A percentile compares a stretch with the other conserved stretches of the same genome.
Conservation (phyloP, 129 eudicot genomes). For the Sambucus nigra region DNA sequence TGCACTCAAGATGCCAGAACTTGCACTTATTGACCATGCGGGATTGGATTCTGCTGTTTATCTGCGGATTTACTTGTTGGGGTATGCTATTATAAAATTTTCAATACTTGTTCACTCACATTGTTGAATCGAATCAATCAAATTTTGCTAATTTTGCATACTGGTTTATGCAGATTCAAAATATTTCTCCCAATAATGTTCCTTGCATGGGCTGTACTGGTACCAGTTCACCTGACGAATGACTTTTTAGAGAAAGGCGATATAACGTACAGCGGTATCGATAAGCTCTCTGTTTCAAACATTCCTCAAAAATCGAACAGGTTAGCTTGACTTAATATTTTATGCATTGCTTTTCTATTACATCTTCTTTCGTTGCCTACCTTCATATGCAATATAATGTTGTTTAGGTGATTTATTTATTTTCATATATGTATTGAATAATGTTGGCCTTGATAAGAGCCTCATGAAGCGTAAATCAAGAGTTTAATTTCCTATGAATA, state of each 20-base stretch:
- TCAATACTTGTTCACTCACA: neutral
- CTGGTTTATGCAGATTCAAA: conserved; percentile 55
- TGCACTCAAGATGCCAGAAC: conserved; percentile 87
- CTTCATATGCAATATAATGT: no score
- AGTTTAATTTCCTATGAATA: no score
- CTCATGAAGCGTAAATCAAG: no score
- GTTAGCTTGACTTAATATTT: no score
- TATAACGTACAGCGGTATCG: conserved; percentile 53
- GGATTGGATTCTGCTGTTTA: conserved; percentile 94
- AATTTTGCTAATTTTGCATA: conserved; percentile 5
- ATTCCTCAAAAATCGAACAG: conserved; percentile 71
- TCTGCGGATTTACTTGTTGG: conserved; percentile 80
- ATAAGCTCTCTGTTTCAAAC: conserved; percentile 88
- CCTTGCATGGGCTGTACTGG: conserved; percentile 68
- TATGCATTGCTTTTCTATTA: no score
- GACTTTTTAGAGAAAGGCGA: conserved; percentile 33
- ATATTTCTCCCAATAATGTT: conserved; percentile 76
- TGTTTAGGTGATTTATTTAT: neutral
- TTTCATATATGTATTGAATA: neutral
- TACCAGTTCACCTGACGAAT: conserved; percentile 86
- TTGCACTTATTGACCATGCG: conserved; percentile 84
- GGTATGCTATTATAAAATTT: conserved; percentile 36
- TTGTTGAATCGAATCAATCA: neutral
- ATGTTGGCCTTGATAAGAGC: no score
- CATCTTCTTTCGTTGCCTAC: no score